These are phyloP conservation scores for Kwoniella mangroviensis DNA, from an alignment of 768 basidiomycete genomes.

Conservation along the genomic window DNA sequence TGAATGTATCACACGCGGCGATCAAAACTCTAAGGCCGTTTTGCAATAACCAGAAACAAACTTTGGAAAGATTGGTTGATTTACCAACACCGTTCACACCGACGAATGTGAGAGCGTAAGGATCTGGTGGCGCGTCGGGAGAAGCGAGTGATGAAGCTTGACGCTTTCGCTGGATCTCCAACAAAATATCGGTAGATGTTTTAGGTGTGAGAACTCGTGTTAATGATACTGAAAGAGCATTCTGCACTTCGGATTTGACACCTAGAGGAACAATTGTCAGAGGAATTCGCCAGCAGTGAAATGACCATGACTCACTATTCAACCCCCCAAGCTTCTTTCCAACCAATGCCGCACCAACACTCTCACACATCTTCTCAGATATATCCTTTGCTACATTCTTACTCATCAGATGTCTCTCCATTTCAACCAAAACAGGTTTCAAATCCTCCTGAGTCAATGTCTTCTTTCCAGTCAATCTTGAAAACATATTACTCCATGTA, in stretches of 20 bases:
- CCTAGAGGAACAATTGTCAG: too few relatives aligned
- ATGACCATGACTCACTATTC: constrained; percentile 83
- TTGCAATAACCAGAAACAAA: constrained; percentile 98
- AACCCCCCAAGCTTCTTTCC: constrained; percentile 91
- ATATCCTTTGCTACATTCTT: constrained; percentile 99
- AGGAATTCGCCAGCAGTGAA: too few relatives aligned
- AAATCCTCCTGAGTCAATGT: constrained; percentile 79
- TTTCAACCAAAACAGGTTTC: constrained; percentile 82
- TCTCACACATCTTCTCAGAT: constrained; percentile 89
- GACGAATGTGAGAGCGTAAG: constrained; percentile 93
- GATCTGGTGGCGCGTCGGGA: constrained; percentile 69
- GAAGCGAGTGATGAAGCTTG: constrained; percentile 67
- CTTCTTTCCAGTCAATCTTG: constrained; percentile 80
- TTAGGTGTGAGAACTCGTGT: constrained; percentile 95
- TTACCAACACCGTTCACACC: constrained; percentile 99
- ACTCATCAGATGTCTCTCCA: constrained; percentile 98
- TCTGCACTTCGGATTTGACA: constrained; percentile 79
- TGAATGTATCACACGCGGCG: constrained; percentile 97
- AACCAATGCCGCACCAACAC: constrained; percentile 84
- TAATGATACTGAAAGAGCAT: constrained; percentile 80
- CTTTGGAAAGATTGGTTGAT: constrained; percentile 96
- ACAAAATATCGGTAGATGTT: constrained; percentile 91
- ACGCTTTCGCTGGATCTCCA: constrained; percentile 88
- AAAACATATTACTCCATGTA: constrained; percentile 78
- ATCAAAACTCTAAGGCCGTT: constrained; percentile 91